Percentiles rank a stretch among this genome's conserved stretches.
Conservation (phyloP, 2,329 filamentous ascomycete species). For the Cercospora citrullina region DNA sequence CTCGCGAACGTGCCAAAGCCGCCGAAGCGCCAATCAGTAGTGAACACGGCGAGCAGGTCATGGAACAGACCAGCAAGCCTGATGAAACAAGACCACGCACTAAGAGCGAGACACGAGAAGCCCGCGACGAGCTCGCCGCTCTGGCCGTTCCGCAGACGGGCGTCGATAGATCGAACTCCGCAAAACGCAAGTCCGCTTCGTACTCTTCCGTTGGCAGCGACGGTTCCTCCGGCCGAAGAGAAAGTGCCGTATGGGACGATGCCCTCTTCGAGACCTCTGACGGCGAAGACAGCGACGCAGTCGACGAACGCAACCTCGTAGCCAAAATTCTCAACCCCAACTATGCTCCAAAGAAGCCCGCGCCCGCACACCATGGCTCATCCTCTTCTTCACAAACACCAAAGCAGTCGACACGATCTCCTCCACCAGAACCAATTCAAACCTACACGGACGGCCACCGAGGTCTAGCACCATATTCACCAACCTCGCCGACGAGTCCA, state of each 20-base stretch:
- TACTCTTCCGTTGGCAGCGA: constrained; percentile 18
- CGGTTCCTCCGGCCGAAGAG: constrained; percentile 35
- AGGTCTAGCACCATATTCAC: constrained; percentile 38
- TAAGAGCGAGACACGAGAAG: constrained; percentile 52
- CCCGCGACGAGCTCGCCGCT: constrained; percentile 43
- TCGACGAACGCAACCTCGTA: constrained; percentile 37
- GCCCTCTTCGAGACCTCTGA: constrained; percentile 49
- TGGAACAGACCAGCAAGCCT: constrained; percentile 43
- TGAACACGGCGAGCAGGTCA: constrained; percentile 39
- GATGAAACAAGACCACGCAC: constrained; percentile 43
- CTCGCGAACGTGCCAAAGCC: constrained; percentile 67
- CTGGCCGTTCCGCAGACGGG: constrained; percentile 39
- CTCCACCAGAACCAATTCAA: constrained; percentile 3
- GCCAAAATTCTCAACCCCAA: constrained; percentile 35
- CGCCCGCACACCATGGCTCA: constrained; percentile 25
- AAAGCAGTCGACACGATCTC: neutral
- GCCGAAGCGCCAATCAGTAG: constrained; percentile 56
- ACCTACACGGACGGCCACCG: constrained; percentile 40
- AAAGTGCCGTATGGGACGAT: constrained; percentile 52
- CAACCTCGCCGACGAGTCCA: constrained; percentile 4
- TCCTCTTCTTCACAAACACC: constrained; percentile 2
- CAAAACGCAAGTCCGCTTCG: constrained; percentile 19
- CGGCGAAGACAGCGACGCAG: constrained; percentile 48
- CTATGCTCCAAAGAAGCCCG: constrained; percentile 27
- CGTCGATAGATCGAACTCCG: constrained; percentile 29